A percentile compares a stretch with the other conserved stretches of the same genome.
These are phyloP conservation scores for Cryptococcus depauperatus DNA, from an alignment of 1,284 basidiomycete genomes.

Conservation along the genomic window DNA sequence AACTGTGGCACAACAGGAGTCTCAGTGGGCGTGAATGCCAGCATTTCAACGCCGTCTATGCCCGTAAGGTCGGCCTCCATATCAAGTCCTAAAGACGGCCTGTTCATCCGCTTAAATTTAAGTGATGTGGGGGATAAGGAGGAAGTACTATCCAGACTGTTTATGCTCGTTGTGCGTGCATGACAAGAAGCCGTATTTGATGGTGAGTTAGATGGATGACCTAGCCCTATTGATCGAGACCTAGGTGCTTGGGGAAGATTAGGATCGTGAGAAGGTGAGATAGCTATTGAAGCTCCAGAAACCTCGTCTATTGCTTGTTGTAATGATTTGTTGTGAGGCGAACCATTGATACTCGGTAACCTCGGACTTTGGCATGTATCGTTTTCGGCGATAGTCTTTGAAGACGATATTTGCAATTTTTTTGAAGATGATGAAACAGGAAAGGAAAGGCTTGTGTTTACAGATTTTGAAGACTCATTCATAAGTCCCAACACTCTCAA, in stretches of 20 bases:
- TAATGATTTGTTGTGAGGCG: slow-evolving; percentile 4
- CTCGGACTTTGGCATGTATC: not conserved
- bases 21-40: slow-evolving; percentile 14
- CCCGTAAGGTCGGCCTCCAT: slow-evolving; percentile 25
- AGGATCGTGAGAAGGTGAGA: not conserved
- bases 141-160: slow-evolving; percentile 4
- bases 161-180: not conserved
- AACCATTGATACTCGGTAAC: slow-evolving; percentile 7
- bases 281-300: slow-evolving; percentile 3
- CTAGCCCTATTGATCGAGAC: slow-evolving; percentile 12
- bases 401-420: too few relatives aligned
- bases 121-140: slow-evolving; percentile 8
- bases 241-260: not conserved
- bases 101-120: slow-evolving; percentile 2
- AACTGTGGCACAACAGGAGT: too few relatives aligned
- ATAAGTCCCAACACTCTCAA: too few relatives aligned
- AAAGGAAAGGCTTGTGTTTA: too few relatives aligned
- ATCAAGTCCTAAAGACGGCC: slow-evolving; percentile 24
- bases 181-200: slow-evolving; percentile 1
- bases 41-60: slow-evolving; percentile 22
- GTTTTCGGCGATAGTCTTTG: too few relatives aligned
- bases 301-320: slow-evolving; percentile 16
- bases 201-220: slow-evolving; percentile 13
- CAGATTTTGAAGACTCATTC: too few relatives aligned
- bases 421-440: too few relatives aligned